These are phyloP conservation scores for Apophysomyces sp. DNA, from an alignment of 371 early-diverging fungal genomes.

Conservation along the genomic window DNA sequence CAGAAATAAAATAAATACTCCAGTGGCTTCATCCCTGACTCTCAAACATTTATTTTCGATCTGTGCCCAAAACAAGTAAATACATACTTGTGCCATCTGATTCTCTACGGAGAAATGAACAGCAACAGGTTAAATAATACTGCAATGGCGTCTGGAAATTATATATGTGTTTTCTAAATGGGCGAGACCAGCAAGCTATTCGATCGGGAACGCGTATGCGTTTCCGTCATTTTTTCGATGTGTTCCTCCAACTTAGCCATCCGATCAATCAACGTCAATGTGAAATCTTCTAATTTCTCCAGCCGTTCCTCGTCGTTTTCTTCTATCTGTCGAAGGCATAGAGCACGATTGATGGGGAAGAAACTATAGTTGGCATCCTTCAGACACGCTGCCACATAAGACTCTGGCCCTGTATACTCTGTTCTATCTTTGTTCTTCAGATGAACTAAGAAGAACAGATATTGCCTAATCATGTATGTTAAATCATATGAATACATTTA, in stretches of 20 bases:
- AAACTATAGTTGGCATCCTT: constrained; percentile 47
- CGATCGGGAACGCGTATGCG: constrained; percentile 26
- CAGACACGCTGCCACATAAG: constrained; percentile 48
- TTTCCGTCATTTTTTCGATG: constrained; percentile 27
- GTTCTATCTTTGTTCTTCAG: constrained; percentile 54
- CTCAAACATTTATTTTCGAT: neutral
- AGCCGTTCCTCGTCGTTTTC: constrained; percentile 34
- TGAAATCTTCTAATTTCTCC: constrained; percentile 36
- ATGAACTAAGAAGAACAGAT: constrained; percentile 57
- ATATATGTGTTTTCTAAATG: constrained; percentile 15
- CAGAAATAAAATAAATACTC: neutral
- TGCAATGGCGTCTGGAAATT: neutral
- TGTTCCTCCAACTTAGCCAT: constrained; percentile 24
- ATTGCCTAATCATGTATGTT: constrained; percentile 35
- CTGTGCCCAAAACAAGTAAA: neutral
- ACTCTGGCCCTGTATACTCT: constrained; percentile 59
- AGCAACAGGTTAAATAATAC: neutral
- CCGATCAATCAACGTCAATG: constrained; percentile 24
- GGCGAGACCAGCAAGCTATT: constrained; percentile 40
- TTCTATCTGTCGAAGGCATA: constrained; percentile 36
- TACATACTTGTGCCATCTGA: neutral
- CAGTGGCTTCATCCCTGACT: neutral
- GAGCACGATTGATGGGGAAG: constrained; percentile 57
- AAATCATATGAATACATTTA: neutral
- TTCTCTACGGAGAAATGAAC: neutral